Evolutionary conservation across 208 protist genomes (phyloP).

Genomic region (Blastocrithidia nonstop): DNA sequence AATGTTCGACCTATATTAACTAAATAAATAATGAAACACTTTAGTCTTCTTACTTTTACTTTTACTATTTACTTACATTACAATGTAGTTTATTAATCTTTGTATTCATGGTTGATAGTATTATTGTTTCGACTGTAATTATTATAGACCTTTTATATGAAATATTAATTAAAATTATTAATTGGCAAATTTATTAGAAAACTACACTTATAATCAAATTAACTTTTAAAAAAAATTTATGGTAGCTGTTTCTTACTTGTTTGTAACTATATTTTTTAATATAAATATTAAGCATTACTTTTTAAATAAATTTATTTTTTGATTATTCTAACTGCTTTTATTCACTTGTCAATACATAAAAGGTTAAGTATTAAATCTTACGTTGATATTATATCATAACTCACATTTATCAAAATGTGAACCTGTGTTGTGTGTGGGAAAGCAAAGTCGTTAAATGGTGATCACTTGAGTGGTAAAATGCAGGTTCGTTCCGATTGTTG

Average conservation of each 20-base stretch:
- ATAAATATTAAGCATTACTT: no score
- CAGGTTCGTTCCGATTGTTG: slow-evolving; percentile 20
- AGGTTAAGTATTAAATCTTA: no score
- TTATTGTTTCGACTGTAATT: background rate
- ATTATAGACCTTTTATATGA: background rate
- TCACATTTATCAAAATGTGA: no score
- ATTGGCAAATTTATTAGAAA: background rate
- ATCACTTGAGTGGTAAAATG: slow-evolving; percentile 14
- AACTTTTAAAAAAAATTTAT: background rate
- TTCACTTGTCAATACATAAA: no score
- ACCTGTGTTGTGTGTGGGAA: slow-evolving; percentile 15
- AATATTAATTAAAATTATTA: background rate
- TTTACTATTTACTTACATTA: slow-evolving; percentile 1
- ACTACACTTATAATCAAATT: background rate
- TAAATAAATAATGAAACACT: background rate
- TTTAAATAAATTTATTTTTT: no score
- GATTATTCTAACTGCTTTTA: no score
- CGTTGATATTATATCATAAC: no score
- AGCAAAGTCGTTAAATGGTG: slow-evolving; percentile 13
- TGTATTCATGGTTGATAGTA: background rate
- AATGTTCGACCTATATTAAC: background rate
- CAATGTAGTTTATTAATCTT: no score
- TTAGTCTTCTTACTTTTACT: background rate
- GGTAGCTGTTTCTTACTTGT: no score
- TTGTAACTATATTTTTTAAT: no score